These are phyloP conservation scores for Pseudopithomyces chartarum DNA, from an alignment of 2,329 filamentous ascomycete species.

Conservation along the genomic window DNA sequence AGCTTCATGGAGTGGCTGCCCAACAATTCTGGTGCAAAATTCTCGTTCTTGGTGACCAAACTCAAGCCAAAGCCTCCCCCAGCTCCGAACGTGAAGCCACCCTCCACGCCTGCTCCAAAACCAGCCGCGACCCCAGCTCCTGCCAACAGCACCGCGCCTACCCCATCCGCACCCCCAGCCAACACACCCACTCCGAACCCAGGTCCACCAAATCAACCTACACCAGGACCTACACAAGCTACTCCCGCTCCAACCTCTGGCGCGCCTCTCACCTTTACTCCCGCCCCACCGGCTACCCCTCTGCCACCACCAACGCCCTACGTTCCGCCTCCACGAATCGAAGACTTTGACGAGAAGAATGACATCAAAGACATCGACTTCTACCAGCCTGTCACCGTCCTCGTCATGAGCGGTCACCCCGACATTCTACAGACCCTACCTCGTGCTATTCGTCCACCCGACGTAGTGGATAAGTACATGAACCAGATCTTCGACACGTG, in stretches of 20 bases:
- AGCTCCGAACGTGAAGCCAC: constrained; percentile 28
- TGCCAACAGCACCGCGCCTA: constrained; percentile 7
- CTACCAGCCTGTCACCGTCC: constrained; percentile 76
- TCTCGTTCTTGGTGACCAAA: constrained; percentile 78
- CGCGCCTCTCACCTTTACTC: constrained; percentile 12
- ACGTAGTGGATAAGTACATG: constrained; percentile 47
- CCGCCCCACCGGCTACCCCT: constrained; percentile 16
- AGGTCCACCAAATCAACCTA: background rate
- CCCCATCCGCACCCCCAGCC: constrained; percentile 3
- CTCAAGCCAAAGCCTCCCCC: constrained; percentile 59
- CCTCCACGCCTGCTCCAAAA: constrained; percentile 35
- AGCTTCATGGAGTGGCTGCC: constrained; percentile 73
- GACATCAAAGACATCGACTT: constrained; percentile 42
- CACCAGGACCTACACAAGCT: constrained; percentile 2
- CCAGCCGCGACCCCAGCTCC: constrained; percentile 10
- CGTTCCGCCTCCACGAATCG: constrained; percentile 36
- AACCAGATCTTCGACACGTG: constrained; percentile 58
- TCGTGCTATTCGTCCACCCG: constrained; percentile 57
- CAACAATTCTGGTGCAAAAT: constrained; percentile 66
- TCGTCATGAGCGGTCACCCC: constrained; percentile 58
- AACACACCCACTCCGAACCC: constrained; percentile 8
- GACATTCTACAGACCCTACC: constrained; percentile 60
- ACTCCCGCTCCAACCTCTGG: background rate
- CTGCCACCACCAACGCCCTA: constrained; percentile 18
- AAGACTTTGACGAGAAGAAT: constrained; percentile 53